A percentile compares a stretch with the other conserved stretches of the same genome.
Conservation (phyloP, 2,329 filamentous ascomycete species). For the Colletotrichum euphorbiae region DNA sequence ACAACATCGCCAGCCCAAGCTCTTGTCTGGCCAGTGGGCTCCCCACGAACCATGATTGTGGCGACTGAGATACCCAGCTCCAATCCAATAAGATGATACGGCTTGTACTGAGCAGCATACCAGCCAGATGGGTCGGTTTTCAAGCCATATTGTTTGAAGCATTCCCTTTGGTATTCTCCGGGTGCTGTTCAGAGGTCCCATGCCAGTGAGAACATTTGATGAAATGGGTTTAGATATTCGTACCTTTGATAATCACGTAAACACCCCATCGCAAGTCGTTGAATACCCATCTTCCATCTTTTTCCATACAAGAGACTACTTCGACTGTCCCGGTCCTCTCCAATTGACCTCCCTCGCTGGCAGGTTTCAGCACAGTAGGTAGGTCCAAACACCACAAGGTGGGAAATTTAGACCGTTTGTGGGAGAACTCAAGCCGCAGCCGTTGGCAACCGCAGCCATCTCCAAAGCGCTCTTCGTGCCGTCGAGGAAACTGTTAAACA, state of each 20-base stretch:
- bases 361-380: constrained; percentile 54
- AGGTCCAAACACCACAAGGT: constrained; percentile 57
- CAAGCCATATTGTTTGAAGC: constrained; percentile 58
- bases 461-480: constrained; percentile 60
- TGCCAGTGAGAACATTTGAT: background rate
- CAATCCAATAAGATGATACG: constrained; percentile 59
- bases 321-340: constrained; percentile 57
- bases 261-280: background rate
- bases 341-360: constrained; percentile 53
- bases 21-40: constrained; percentile 46
- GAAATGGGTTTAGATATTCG: fast-evolving
- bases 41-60: background rate
- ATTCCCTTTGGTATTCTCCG: constrained; percentile 54
- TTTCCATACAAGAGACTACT: constrained; percentile 57
- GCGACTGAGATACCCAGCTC: constrained; percentile 58
- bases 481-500: constrained; percentile 62
- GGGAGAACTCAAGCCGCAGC: constrained; percentile 55
- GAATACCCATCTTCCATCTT: background rate
- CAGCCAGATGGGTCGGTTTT: constrained; percentile 55
- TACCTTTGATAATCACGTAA: background rate
- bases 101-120: constrained; percentile 59
- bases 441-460: constrained; percentile 61
- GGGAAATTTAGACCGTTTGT: constrained; percentile 56
- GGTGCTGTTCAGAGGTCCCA: constrained; percentile 41
- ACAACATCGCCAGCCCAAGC: constrained; percentile 58